Conservation (phyloP, 2,329 filamentous ascomycete species). For the Phaeosphaeriaceae sp. region DNA sequence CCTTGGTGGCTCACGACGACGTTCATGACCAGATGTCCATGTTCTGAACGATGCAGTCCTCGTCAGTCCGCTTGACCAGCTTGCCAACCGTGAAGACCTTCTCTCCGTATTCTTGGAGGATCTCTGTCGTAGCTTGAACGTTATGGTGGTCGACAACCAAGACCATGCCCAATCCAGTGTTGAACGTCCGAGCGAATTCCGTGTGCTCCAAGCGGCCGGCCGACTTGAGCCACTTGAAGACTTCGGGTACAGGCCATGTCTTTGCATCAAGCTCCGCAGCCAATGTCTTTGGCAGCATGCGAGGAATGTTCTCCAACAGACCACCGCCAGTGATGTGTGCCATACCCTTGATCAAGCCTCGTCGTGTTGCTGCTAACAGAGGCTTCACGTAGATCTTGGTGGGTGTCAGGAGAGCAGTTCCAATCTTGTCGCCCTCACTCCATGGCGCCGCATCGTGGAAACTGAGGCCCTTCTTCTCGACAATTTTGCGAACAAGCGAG, state of each 20-base stretch:
- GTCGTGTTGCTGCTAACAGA: conserved; percentile 70
- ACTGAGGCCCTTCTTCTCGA: conserved; percentile 74
- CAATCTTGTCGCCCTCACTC: conserved; percentile 69
- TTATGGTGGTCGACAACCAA: conserved; percentile 75
- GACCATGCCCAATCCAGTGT: conserved; percentile 94
- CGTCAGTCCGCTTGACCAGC: conserved; percentile 65
- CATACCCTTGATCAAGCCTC: conserved; percentile 82
- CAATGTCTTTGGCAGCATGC: conserved; percentile 83
- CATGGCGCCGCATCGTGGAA: conserved; percentile 82
- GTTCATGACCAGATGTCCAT: conserved; percentile 58
- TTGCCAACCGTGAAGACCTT: conserved; percentile 78
- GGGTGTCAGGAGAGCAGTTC: conserved; percentile 82
- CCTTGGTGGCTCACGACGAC: not conserved
- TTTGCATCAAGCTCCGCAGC: conserved; percentile 81
- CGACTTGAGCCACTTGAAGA: conserved; percentile 87
- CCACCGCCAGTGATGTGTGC: conserved; percentile 97
- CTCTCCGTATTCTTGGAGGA: conserved; percentile 75
- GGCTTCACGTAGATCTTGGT: conserved; percentile 93
- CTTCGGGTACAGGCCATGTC: conserved; percentile 76
- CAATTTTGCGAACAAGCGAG: conserved; percentile 91
- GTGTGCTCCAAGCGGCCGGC: conserved; percentile 72
- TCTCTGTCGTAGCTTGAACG: conserved; percentile 66
- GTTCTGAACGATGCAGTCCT: conserved; percentile 68
- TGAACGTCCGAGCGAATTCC: conserved; percentile 94
- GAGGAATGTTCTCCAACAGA: conserved; percentile 89